Conservation (phyloP, 441 rosid species). For the Brassica balearica region DNA sequence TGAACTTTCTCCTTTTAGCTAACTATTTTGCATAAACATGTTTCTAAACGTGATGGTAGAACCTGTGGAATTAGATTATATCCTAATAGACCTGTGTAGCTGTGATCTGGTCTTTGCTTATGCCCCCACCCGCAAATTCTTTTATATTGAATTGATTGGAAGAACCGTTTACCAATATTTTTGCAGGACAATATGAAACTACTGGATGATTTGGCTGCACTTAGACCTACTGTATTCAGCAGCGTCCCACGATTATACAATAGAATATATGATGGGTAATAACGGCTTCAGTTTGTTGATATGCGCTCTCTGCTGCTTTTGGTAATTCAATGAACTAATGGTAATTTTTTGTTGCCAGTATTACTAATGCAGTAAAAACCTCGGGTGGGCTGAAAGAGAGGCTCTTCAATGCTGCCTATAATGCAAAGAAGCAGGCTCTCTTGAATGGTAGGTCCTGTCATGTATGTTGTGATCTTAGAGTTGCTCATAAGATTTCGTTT, state of each 20-base stretch:
- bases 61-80: not conserved
- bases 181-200: slow-evolving; percentile 93
- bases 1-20: slow-evolving; percentile 25
- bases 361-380: slow-evolving; percentile 81
- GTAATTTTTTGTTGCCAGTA: slow-evolving; percentile 55
- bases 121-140: not conserved
- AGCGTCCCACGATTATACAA: slow-evolving; percentile 97
- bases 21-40: slow-evolving; percentile 3
- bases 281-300: slow-evolving; percentile 37
- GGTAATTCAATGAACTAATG: slow-evolving; percentile 25
- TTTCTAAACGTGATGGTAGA: slow-evolving; percentile 17
- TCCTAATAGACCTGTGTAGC: slow-evolving; percentile 12
- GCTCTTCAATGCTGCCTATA: slow-evolving; percentile 92
- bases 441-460: slow-evolving; percentile 81
- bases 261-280: slow-evolving; percentile 93
- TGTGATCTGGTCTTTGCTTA: slow-evolving; percentile 32
- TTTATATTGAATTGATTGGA: slow-evolving; percentile 25
- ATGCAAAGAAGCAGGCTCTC: slow-evolving; percentile 94
- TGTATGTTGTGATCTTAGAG: too few species aligned
- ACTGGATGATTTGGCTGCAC: slow-evolving; percentile 91
- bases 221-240: slow-evolving; percentile 93
- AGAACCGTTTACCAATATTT: slow-evolving; percentile 10
- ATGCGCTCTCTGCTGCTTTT: slow-evolving; percentile 23
- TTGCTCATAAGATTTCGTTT: too few species aligned
- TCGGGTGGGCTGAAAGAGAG: slow-evolving; percentile 90